These are phyloP conservation scores for Fusarium veterinarium DNA, from an alignment of 2,329 filamentous ascomycete genomes.

Conservation along the genomic window DNA sequence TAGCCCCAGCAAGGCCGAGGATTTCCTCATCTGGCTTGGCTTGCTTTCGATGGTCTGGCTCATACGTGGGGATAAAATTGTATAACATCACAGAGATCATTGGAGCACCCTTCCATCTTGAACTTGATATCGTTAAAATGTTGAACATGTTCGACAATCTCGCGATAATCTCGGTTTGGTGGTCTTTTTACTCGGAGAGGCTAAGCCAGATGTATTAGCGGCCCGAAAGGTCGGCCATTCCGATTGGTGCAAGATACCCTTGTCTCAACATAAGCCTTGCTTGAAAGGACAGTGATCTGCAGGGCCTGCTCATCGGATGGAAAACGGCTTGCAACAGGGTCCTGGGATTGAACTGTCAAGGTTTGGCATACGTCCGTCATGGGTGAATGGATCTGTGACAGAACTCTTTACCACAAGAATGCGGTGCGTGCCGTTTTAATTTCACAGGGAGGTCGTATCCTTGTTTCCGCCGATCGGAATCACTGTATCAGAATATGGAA, in stretches of 20 bases:
- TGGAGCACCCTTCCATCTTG: too few species aligned
- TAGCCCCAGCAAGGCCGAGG: background rate
- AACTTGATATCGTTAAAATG: too few species aligned
- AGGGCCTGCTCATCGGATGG: background rate
- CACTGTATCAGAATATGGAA: too few species aligned
- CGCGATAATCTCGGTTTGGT: background rate
- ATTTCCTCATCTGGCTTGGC: background rate
- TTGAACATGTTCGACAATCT: background rate
- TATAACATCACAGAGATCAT: background rate
- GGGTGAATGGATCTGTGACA: too few species aligned
- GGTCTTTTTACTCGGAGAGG: background rate
- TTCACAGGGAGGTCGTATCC: too few species aligned
- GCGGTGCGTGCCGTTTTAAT: too few species aligned
- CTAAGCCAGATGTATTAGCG: background rate
- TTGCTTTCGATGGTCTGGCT: accelerated
- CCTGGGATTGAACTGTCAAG: too few species aligned
- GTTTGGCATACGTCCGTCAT: too few species aligned
- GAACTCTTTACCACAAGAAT: too few species aligned
- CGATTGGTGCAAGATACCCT: background rate
- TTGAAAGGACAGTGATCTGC: background rate
- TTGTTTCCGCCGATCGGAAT: too few species aligned
- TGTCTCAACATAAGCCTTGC: background rate
- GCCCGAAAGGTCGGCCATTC: background rate
- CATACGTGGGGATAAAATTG: accelerated
- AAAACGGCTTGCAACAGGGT: too few species aligned